Conservation (phyloP, 2,329 filamentous ascomycete species). For the Colletotrichum sp. region DNA sequence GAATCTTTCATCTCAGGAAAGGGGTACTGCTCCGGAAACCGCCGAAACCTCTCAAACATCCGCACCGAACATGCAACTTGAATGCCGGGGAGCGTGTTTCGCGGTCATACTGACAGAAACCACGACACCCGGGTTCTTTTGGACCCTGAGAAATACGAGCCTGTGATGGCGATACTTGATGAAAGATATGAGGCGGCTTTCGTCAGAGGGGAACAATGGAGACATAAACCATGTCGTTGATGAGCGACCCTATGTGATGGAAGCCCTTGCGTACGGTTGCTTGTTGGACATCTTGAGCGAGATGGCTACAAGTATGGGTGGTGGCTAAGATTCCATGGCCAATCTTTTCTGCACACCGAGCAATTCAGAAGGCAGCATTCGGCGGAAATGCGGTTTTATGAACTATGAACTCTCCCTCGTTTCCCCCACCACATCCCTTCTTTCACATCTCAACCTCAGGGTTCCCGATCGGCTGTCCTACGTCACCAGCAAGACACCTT, state of each 20-base stretch:
- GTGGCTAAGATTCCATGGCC: fast-evolving
- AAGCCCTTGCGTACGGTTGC: not conserved
- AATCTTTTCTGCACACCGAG: not conserved
- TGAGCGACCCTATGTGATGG: not conserved
- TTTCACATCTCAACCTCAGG: not conserved
- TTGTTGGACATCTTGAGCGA: not conserved
- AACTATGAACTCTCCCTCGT: not conserved
- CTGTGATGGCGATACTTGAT: not conserved
- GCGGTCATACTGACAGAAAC: not conserved
- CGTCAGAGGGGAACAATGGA: not conserved
- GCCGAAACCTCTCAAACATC: not conserved
- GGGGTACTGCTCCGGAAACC: not conserved
- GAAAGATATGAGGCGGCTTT: not conserved
- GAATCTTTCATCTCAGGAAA: not conserved
- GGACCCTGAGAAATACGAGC: not conserved
- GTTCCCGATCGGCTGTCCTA: not conserved
- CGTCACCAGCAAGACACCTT: not conserved
- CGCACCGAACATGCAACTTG: not conserved
- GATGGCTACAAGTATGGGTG: not conserved
- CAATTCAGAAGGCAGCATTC: not conserved
- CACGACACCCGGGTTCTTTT: not conserved
- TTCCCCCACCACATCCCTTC: not conserved
- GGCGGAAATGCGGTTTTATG: not conserved
- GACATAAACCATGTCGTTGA: too few relatives aligned
- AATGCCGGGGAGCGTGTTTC: too few relatives aligned